phyloP scores from a whole-genome alignment of 768 basidiomycete genomes.

The Termitomyces sp. region DNA sequence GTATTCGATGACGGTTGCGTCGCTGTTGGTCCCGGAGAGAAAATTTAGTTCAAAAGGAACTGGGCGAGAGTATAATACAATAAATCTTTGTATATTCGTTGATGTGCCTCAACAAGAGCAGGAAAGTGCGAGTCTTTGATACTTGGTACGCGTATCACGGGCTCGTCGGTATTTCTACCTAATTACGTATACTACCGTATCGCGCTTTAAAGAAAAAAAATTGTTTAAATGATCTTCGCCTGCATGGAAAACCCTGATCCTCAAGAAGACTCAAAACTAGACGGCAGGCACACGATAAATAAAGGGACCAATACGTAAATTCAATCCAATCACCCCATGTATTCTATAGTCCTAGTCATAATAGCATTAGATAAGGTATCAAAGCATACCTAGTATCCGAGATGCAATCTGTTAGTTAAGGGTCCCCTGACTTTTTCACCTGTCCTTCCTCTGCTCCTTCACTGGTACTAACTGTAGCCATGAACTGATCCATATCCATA shows the following conservation, averaged over 20 bases:
- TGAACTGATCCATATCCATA: conserved; percentile 50
- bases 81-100: background rate
- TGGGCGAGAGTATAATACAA: background rate
- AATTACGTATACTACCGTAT: no score
- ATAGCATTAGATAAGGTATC: background rate
- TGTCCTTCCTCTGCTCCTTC: conserved; percentile 16
- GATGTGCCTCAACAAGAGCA: no score
- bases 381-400: background rate
- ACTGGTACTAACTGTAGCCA: conserved; percentile 29
- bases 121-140: background rate
- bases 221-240: background rate
- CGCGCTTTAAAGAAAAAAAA: background rate
- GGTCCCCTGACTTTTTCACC: background rate
- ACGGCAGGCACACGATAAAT: background rate
- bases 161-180: no score
- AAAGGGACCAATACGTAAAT: background rate
- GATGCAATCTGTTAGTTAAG: background rate
- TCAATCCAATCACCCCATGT: background rate
- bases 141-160: no score
- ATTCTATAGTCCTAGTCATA: background rate
- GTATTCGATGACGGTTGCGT: background rate
- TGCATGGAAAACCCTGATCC: background rate
- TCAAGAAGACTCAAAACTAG: background rate
- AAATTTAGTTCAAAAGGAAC: background rate
- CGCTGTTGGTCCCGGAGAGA: background rate